Percentiles rank a stretch among this genome's conserved stretches.
phyloP scores from a whole-genome alignment of 164 flowering plant genomes.

The Euptelea pleiosperma region DNA sequence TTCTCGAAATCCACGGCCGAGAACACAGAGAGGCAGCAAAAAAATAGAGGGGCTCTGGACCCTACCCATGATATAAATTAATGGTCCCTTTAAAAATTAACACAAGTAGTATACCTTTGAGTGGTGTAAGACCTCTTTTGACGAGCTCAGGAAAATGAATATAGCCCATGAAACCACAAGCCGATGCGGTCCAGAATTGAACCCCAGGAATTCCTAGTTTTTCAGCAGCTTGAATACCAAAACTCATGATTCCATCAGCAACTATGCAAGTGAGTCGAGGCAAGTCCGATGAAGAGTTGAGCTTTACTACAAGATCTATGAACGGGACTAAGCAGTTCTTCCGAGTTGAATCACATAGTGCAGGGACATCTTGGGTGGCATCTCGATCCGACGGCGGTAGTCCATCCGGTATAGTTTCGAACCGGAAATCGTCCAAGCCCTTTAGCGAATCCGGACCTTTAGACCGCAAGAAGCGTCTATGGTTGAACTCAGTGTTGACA shows the following conservation, averaged over 20 bases:
- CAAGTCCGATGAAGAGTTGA: constrained; percentile 18
- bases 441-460: constrained; percentile 30
- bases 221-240: constrained; percentile 29
- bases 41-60: no score
- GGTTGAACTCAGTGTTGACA: constrained; percentile 60
- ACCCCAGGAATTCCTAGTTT: constrained; percentile 36
- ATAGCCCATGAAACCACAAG: constrained; percentile 35
- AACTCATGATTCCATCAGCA: constrained; percentile 43
- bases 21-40: no score
- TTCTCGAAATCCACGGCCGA: no score
- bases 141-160: constrained; percentile 27
- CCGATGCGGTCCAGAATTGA: constrained; percentile 39
- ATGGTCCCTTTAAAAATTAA: no score
- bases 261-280: constrained; percentile 42
- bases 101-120: constrained; percentile 37
- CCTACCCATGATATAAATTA: no score
- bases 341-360: constrained; percentile 31
- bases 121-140: constrained; percentile 38
- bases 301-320: constrained; percentile 20
- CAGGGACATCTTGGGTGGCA: constrained; percentile 37
- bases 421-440: constrained; percentile 34
- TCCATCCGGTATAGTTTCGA: constrained; percentile 58
- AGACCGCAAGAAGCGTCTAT: constrained; percentile 37
- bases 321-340: constrained; percentile 30
- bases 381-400: constrained; percentile 44